Evolutionary conservation across 2,329 filamentous ascomycete species (phyloP), one percentile per base, ranked within the genome.

Genomic region (Arthrobotrys musiformis): DNA sequence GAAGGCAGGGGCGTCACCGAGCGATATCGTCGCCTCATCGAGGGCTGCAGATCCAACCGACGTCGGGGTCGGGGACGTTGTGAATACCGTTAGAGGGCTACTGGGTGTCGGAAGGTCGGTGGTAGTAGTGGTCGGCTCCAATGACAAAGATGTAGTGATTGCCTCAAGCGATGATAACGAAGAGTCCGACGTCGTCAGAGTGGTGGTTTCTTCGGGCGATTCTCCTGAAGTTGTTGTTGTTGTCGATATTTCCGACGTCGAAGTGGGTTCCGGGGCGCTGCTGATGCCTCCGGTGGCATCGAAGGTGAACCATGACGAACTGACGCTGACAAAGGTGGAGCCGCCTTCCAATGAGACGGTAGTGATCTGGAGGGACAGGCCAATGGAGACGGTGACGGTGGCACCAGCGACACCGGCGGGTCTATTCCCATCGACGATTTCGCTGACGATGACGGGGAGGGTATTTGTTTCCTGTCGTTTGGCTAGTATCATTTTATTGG

Each of bases 311-410:
- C 67, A 70, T 24, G 73, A 70, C 11, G 73, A 64, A 24, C 66
- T 64, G 35, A 70, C 28, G 9, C 52, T 69, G 22, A 77, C 60
- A 62, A 70, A 77, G 15, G 73, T 77, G 33, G 73, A 64, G 24
- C 73, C 73, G 24, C 73, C 73, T 9, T 35, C 28, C 15, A 54
- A 30, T 33, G 66, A 50, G 8, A 77, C 26, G 17, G 66, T 77
- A 19, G 66, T 44, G n/a, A 70, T 13, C 33, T 77, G 73, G 30
- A 77, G n/a, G 50, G 73, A 70, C 17, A 77, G 22, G 15, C 73
- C 73, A 56, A 77, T 61, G 0, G 73, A 77, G 42, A 77, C 73
- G n/a, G 73, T 77, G 3, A 77, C 73, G 5, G 73, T 77, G n/a
- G 70, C 73, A 24, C 37, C 56, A 7, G 44, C 56, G 35, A 40